Evolutionary conservation across 148 eudicot genomes (phyloP), one percentile per base, ranked within the genome.

Genomic region (Arbutus unedo): DNA sequence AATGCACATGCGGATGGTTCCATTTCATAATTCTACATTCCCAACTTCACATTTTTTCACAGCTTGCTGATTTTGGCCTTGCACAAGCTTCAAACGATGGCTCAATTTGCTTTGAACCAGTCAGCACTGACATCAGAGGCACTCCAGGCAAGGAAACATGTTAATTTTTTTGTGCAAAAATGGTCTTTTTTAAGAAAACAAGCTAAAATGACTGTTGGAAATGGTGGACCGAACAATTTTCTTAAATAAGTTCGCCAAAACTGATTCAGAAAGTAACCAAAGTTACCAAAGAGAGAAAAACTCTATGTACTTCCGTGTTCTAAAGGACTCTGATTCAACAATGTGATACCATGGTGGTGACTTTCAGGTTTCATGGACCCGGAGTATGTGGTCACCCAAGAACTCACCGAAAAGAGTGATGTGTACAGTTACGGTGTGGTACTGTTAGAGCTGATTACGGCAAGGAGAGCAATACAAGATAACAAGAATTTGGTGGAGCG

Each of bases 31-130:
- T 2, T 68, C 76, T 51, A 55, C 6, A 8, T 25, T 31, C 57
- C 44, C 25, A 10, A 66, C 57, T 14, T 21, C 74, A 81, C 54
- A 54, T 78, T 82, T 76, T 62, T 81, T 49, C 85, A 80, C 84
- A 97, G 99, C 90, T 94, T 92, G 97, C 99, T 72, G 99, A 94
- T 90, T 97, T 92, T 86, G 98, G 99, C 79, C 98, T 97, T 85
- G 96, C 90, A 41, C 94, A 88, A 88, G 99, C 96, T 79, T 91
- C 97, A 48, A 94, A 93, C 85, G 95, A 90, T 83, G 98, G 99
- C 78, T 94, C 98, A 16, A 85, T 97, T 77, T 92, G 87, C 90
- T 97, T 94, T 74, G 99, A 97, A 83, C 93, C 98, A 38, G 89
- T 91, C 59, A 97, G 91, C 89, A 94, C 99, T 6, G 96, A 94